Evolutionary conservation across 1,284 basidiomycete genomes (phyloP).

Genomic region (Malassezia caprae): DNA sequence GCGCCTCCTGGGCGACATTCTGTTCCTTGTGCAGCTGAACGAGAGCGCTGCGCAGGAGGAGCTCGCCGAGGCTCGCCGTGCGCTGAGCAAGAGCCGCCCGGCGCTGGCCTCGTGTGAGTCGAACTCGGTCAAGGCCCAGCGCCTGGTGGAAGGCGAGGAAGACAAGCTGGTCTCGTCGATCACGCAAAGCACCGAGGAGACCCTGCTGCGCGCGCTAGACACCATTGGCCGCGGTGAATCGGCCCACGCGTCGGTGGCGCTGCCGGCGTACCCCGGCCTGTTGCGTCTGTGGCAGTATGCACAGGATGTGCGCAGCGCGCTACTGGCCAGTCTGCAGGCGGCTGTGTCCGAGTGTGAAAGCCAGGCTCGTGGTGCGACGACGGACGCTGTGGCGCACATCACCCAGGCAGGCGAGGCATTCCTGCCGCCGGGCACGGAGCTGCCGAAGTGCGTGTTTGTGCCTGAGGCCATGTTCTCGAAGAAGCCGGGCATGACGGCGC

Average conservation of each 20-base stretch:
- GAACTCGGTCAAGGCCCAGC: slow-evolving; percentile 65
- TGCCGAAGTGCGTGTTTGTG: slow-evolving; percentile 64
- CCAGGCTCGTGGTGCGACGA: slow-evolving; percentile 65
- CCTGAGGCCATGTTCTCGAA: slow-evolving; percentile 86
- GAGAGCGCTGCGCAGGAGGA: slow-evolving; percentile 72
- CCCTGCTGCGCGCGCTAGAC: slow-evolving; percentile 64
- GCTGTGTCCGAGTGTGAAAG: slow-evolving; percentile 74
- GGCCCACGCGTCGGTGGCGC: slow-evolving; percentile 40
- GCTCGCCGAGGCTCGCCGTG: slow-evolving; percentile 62
- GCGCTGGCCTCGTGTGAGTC: slow-evolving; percentile 75
- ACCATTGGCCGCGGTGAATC: slow-evolving; percentile 64
- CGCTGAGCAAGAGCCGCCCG: slow-evolving; percentile 65
- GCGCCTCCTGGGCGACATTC: slow-evolving; percentile 77
- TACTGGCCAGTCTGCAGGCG: slow-evolving; percentile 72
- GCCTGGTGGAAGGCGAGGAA: slow-evolving; percentile 67
- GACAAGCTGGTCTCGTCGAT: slow-evolving; percentile 61
- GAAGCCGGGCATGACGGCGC: slow-evolving; percentile 52
- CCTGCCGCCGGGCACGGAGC: slow-evolving; percentile 55
- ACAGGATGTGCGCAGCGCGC: slow-evolving; percentile 64
- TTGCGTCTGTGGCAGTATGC: slow-evolving; percentile 81
- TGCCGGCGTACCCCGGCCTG: slow-evolving; percentile 76
- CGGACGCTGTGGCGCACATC: slow-evolving; percentile 61
- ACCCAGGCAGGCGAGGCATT: slow-evolving; percentile 63
- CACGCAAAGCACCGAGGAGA: slow-evolving; percentile 51
- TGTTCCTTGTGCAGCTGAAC: slow-evolving; percentile 77